Conservation (phyloP, 2,329 filamentous ascomycete genomes). For the Colletotrichum cordylinicola region DNA sequence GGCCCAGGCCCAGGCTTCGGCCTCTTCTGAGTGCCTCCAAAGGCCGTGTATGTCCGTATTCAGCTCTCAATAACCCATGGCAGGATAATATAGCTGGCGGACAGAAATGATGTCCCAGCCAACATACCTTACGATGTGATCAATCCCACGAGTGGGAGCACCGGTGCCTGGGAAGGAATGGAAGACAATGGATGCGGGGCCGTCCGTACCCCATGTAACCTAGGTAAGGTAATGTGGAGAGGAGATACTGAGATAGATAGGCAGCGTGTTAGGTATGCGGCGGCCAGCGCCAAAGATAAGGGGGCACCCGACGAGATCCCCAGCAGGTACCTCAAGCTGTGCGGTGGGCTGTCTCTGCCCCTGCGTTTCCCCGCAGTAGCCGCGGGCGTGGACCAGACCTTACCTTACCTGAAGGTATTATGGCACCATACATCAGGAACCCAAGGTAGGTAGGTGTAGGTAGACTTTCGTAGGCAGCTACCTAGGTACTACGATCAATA, state of each 20-base stretch:
- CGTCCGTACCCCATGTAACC: neutral
- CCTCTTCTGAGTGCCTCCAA: neutral
- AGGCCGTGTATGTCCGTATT: neutral
- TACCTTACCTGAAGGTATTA: too few relatives aligned
- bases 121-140: neutral
- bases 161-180: neutral
- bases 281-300: neutral
- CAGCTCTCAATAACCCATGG: neutral
- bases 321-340: neutral
- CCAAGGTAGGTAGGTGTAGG: neutral
- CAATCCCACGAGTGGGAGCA: neutral
- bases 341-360: neutral
- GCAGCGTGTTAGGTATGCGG: neutral
- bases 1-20: neutral
- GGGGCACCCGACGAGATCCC: neutral
- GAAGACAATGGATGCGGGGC: neutral
- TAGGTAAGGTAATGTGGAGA: too few relatives aligned
- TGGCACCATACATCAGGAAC: too few relatives aligned
- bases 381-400: neutral
- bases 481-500: neutral
- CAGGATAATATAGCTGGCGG: neutral
- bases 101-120: neutral
- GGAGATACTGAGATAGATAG: neutral
- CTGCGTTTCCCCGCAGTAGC: neutral
- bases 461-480: neutral